phyloP scores from a whole-genome alignment of 1,284 basidiomycete species.

The Serendipita sp. region DNA sequence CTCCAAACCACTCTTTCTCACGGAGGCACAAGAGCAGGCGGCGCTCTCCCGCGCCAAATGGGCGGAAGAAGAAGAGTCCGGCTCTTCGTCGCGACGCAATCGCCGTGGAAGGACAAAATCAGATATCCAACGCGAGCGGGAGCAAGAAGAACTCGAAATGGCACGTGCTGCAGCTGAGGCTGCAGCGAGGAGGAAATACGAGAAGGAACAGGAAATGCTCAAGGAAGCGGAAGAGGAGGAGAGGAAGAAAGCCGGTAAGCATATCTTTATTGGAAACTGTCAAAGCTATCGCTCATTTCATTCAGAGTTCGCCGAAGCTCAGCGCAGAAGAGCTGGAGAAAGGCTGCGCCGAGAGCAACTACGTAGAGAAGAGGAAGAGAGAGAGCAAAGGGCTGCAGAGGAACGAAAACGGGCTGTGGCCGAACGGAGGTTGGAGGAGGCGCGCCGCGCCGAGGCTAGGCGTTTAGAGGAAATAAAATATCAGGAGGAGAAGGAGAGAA shows the following conservation, averaged over 20 bases:
- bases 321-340: constrained; percentile 9
- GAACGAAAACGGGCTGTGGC: constrained; percentile 8
- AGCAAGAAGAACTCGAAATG: constrained; percentile 36
- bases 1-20: constrained; percentile 7
- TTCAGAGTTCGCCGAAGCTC: constrained; percentile 6
- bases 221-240: constrained; percentile 38
- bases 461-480: constrained; percentile 11
- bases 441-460: constrained; percentile 11
- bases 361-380: constrained; percentile 10
- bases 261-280: background rate
- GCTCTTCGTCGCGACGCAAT: background rate
- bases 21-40: constrained; percentile 10
- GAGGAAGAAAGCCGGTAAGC: constrained; percentile 11
- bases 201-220: constrained; percentile 32
- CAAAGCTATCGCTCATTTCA: background rate
- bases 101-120: constrained; percentile 5
- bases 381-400: constrained; percentile 9
- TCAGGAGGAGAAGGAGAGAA: constrained; percentile 12
- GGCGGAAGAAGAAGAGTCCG: constrained; percentile 10
- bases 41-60: constrained; percentile 11
- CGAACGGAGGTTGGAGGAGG: constrained; percentile 12
- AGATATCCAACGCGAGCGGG: constrained; percentile 23
- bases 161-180: constrained; percentile 35
- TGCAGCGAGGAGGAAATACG: constrained; percentile 30
- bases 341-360: constrained; percentile 9